phyloP scores from a whole-genome alignment of 2,329 filamentous ascomycete genomes.

The Claviceps purpurea region DNA sequence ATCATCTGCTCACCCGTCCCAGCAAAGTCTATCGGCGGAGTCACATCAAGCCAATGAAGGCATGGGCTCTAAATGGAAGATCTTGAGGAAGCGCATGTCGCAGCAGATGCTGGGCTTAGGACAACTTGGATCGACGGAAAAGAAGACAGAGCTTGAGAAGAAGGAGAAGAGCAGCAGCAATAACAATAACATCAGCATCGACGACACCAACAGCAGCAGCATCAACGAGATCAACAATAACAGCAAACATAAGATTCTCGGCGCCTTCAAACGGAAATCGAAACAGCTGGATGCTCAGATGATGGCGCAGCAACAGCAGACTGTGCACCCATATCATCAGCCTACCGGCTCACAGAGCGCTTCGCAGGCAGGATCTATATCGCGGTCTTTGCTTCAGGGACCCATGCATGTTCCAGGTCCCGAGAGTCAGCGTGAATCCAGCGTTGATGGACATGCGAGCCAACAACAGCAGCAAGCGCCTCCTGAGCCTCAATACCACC shows the following conservation, averaged over 20 bases:
- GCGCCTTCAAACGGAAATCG: constrained; percentile 19
- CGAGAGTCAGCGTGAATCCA: not conserved
- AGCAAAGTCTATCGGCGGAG: not conserved
- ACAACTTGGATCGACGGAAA: constrained; percentile 1
- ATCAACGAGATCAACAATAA: constrained; percentile 2
- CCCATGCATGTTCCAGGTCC: not conserved
- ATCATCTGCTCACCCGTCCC: not conserved
- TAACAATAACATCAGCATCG: constrained; percentile 7
- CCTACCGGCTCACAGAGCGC: not conserved
- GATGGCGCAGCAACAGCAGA: not conserved
- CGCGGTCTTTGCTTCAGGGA: not conserved
- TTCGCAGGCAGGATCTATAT: not conserved
- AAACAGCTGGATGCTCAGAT: constrained; percentile 10
- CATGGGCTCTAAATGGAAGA: constrained; percentile 20
- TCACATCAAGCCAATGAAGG: constrained; percentile 1
- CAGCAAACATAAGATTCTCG: constrained; percentile 13
- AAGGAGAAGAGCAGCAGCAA: constrained; percentile 11
- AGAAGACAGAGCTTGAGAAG: constrained; percentile 10
- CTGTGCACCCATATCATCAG: not conserved
- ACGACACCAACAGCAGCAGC: constrained; percentile 6
- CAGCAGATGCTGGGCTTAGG: constrained; percentile 13
- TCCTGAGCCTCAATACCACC: constrained; percentile 21
- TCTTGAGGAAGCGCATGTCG: constrained; percentile 19
- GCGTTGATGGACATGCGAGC: not conserved
- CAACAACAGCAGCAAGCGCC: not conserved